Conservation (phyloP, 768 basidiomycete genomes). For the Amyloporia xantha region DNA sequence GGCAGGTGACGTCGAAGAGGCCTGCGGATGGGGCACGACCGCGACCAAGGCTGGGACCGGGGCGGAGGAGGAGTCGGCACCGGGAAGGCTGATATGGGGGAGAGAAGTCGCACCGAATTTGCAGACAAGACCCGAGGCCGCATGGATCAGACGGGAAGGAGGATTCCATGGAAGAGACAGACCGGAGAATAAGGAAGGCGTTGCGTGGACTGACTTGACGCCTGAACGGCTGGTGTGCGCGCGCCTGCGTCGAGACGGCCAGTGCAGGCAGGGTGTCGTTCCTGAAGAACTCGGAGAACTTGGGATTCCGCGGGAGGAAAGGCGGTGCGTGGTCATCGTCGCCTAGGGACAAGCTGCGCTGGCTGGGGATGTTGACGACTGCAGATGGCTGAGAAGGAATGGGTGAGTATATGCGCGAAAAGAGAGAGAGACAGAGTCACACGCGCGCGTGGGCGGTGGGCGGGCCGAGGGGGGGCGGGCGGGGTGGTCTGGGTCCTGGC, state of each 20-base stretch:
- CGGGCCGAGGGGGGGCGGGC: background rate
- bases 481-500: background rate
- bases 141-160: conserved; percentile 11
- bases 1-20: background rate
- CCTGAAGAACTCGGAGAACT: background rate
- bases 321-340: background rate
- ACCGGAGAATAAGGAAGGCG: background rate
- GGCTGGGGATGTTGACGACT: background rate
- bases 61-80: conserved; percentile 1
- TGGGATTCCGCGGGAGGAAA: background rate
- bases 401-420: background rate
- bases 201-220: background rate
- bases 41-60: background rate
- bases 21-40: conserved; percentile 3
- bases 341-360: background rate
- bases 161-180: background rate
- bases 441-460: too few species aligned
- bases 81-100: background rate
- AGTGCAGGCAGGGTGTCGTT: background rate
- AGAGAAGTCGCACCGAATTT: background rate
- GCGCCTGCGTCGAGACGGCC: too few species aligned
- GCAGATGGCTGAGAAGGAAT: background rate
- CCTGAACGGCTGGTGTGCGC: background rate
- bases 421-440: too few species aligned
- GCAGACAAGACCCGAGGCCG: conserved; percentile 5